phyloP scores from a whole-genome alignment of 2,329 filamentous ascomycete genomes.

The Fusarium sambucinum region DNA sequence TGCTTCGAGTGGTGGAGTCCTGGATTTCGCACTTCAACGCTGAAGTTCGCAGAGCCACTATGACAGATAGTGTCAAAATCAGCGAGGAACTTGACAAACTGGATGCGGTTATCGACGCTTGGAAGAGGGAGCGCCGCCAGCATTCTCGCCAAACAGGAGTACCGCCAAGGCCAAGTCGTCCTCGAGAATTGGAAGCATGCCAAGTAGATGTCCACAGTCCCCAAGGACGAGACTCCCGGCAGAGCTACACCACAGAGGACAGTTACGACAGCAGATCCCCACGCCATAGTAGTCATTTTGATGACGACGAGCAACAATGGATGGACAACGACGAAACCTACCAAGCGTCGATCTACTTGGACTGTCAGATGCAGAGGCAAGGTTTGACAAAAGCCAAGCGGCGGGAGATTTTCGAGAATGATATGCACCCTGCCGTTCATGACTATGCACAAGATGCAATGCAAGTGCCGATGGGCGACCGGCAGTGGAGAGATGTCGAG shows the following conservation, averaged over 20 bases:
- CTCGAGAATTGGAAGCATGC: background rate
- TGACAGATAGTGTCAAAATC: slow-evolving; percentile 27
- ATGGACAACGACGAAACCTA: slow-evolving; percentile 3
- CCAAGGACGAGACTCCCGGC: background rate
- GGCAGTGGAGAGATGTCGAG: background rate
- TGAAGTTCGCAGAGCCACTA: slow-evolving; percentile 17
- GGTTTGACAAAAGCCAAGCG: slow-evolving; percentile 25
- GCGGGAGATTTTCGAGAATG: slow-evolving; percentile 15
- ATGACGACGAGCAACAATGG: background rate
- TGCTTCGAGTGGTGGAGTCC: slow-evolving; percentile 57
- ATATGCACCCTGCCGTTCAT: slow-evolving; percentile 38
- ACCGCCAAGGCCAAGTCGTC: background rate
- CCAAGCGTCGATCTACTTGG: slow-evolving; percentile 37
- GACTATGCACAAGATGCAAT: slow-evolving; percentile 27
- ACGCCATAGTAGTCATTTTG: background rate
- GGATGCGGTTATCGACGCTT: background rate
- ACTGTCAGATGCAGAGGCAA: slow-evolving; percentile 17
- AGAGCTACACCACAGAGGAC: background rate
- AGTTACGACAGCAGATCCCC: background rate
- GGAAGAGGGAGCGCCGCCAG: slow-evolving; percentile 3
- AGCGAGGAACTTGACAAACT: slow-evolving; percentile 20
- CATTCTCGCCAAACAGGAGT: background rate
- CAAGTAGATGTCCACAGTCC: background rate
- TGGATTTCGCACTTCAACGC: slow-evolving; percentile 57
- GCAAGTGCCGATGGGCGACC: slow-evolving; percentile 2